These are phyloP conservation scores for Psilocybe azurescens DNA, from an alignment of 768 basidiomycete genomes.

Conservation along the genomic window DNA sequence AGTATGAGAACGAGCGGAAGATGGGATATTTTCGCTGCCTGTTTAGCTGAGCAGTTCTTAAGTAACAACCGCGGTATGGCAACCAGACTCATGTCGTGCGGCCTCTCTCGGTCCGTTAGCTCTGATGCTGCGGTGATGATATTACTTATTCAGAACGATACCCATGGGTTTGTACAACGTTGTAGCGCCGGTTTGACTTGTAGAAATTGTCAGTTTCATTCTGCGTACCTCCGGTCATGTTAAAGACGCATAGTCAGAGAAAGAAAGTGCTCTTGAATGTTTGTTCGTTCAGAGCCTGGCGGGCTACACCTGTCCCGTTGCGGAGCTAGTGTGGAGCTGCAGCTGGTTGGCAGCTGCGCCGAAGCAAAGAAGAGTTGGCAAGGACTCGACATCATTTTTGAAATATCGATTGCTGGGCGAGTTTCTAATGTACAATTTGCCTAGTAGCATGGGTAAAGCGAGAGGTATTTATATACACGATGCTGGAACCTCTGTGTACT, in stretches of 20 bases:
- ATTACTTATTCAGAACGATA: background rate
- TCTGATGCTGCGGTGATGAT: background rate
- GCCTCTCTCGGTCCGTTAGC: conserved; percentile 5
- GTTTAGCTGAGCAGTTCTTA: background rate
- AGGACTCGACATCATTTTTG: too few relatives aligned
- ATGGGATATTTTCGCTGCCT: background rate
- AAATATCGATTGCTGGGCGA: too few relatives aligned
- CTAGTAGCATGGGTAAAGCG: background rate
- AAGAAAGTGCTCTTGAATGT: background rate
- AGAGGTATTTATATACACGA: background rate
- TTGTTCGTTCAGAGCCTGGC: background rate
- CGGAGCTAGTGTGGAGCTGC: background rate
- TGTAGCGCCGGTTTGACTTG: background rate
- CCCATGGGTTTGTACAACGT: background rate
- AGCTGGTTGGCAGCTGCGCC: background rate
- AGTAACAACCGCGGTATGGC: conserved; percentile 9
- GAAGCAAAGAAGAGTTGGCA: too few relatives aligned
- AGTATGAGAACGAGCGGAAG: background rate
- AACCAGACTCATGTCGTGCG: background rate
- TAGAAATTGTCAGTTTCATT: background rate
- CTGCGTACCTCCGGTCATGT: background rate
- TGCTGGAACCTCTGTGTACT: background rate
- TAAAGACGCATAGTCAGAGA: background rate
- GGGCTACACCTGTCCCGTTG: background rate
- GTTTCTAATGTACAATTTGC: background rate